Base-by-base conservation (phyloP, 306 rosid species). In the Malus sieversii region DNA sequence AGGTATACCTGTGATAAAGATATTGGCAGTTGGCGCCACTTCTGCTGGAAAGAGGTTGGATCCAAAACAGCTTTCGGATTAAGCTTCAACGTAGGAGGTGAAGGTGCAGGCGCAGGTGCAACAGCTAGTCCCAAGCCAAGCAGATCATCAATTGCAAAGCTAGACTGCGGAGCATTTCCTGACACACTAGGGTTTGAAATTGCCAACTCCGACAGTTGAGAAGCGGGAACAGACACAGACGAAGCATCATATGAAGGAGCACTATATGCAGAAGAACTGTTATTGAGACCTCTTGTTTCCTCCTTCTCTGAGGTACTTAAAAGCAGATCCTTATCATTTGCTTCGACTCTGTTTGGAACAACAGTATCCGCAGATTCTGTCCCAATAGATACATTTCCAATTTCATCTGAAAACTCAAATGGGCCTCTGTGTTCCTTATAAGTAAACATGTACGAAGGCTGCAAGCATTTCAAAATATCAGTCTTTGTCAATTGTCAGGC, bases 381-480 rank as follows among this genome's bases (percentile, higher is more conserved):
- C 25, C 84, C 91, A 33, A 90, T 83, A 23, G 99, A 86, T 65
- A 96, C 72, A 77, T 90, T 89, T 83, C 92, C 98, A 80, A 89
- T 84, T 83, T 92, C 99, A 15, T 96, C 99, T 45, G 98, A 88
- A 84, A 96, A 89, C 83, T 96, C 99, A 35, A 90, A 86, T 72
- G 96, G 92, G 71, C 97, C 98, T 58, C 97, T 86, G 85, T 92
- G 99, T 78, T 96, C 99, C 82, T 88, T 96, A 74, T 90, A 96
- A 30, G 97, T 96, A 84, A 96, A 96, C 99, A 92, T 90, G 85
- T 96, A 96, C 25, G 99, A 96, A 33, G 99, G 99, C 99, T 96
- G 99, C 92, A 87, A 66, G 78, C 59, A 86, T 77, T 78, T 58
- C 11, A 52, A 13, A 16, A 46, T 42, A 69, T 81, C 74, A 78